A percentile compares a stretch with the other conserved stretches of the same genome.
Conservation (phyloP, 768 basidiomycete genomes). For the Pholiota molesta region DNA sequence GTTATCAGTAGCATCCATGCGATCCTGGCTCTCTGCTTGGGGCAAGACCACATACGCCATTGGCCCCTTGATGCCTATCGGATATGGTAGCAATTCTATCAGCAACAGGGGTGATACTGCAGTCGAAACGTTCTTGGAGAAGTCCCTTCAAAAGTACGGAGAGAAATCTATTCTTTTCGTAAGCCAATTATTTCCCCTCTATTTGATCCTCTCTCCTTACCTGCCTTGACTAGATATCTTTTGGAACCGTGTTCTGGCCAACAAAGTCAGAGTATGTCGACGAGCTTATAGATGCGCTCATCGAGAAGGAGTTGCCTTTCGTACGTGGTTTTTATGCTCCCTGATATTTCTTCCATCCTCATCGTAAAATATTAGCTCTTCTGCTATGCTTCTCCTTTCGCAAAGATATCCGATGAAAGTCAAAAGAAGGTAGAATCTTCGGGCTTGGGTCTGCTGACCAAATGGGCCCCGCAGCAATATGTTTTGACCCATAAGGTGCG, state of each 20-base stretch:
- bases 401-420: slow-evolving; percentile 4
- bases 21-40: slow-evolving; percentile 1
- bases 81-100: neutral
- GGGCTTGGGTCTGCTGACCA: slow-evolving; percentile 10
- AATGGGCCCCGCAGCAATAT: slow-evolving; percentile 19
- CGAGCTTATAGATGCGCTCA: slow-evolving; percentile 14
- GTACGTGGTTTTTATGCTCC: slow-evolving; percentile 2
- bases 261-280: slow-evolving; percentile 15
- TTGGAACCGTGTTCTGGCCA: slow-evolving; percentile 20
- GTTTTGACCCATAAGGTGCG: slow-evolving; percentile 17
- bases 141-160: slow-evolving; percentile 7
- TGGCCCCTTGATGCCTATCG: slow-evolving; percentile 13
- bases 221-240: slow-evolving; percentile 12
- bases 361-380: slow-evolving; percentile 7
- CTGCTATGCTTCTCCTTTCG: slow-evolving; percentile 7
- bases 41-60: slow-evolving; percentile 8
- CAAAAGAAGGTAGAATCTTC: slow-evolving; percentile 11
- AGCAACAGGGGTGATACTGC: slow-evolving; percentile 3
- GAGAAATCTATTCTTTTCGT: slow-evolving; percentile 16
- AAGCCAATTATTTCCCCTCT: neutral
- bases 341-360: neutral
- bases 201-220: no score
- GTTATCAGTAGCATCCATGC: slow-evolving; percentile 3
- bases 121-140: slow-evolving; percentile 11
- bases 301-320: slow-evolving; percentile 21